Percentiles rank a stretch among this genome's conserved stretches.
Evolutionary conservation across 1,284 basidiomycete genomes (phyloP).

Genomic region (Violaceomyces palustris): DNA sequence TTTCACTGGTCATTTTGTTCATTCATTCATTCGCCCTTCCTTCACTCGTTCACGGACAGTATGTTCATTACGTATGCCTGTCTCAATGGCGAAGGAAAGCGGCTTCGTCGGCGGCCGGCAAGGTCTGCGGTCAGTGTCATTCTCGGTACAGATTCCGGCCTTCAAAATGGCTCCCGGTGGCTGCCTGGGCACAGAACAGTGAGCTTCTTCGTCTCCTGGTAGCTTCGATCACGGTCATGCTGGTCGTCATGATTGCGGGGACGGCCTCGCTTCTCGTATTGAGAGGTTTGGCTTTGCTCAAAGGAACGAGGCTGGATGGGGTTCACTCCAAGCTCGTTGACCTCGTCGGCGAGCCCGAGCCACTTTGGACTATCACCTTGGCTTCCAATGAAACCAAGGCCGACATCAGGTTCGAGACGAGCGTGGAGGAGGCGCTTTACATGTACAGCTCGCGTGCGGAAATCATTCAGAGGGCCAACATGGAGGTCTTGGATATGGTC

Average conservation of each 20-base stretch:
- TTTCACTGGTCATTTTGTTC: too few relatives aligned
- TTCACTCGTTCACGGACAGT: too few relatives aligned
- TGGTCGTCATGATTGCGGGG: conserved; percentile 8
- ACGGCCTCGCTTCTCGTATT: conserved; percentile 3
- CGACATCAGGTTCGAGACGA: conserved; percentile 9
- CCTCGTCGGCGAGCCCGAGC: conserved; percentile 7
- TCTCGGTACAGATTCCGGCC: conserved; percentile 19
- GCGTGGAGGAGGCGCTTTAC: not conserved
- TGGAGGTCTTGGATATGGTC: not conserved
- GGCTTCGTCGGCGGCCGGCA: conserved; percentile 9
- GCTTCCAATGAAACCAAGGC: conserved; percentile 6
- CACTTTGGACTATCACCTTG: conserved; percentile 16
- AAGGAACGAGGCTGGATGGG: conserved; percentile 9
- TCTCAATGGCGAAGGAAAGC: conserved; percentile 21
- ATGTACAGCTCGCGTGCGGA: not conserved
- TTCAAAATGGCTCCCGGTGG: conserved; percentile 7
- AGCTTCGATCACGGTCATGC: conserved; percentile 8
- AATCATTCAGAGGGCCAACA: not conserved
- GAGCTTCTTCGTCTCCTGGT: conserved; percentile 18
- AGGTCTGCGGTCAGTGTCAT: conserved; percentile 19
- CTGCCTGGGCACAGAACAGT: conserved; percentile 19
- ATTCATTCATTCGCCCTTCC: too few relatives aligned
- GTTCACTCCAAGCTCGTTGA: conserved; percentile 10
- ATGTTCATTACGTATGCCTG: conserved; percentile 22
- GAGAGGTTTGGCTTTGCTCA: conserved; percentile 4